Conservation (phyloP, 1,284 basidiomycete species). For the Trichosporon sp. region DNA sequence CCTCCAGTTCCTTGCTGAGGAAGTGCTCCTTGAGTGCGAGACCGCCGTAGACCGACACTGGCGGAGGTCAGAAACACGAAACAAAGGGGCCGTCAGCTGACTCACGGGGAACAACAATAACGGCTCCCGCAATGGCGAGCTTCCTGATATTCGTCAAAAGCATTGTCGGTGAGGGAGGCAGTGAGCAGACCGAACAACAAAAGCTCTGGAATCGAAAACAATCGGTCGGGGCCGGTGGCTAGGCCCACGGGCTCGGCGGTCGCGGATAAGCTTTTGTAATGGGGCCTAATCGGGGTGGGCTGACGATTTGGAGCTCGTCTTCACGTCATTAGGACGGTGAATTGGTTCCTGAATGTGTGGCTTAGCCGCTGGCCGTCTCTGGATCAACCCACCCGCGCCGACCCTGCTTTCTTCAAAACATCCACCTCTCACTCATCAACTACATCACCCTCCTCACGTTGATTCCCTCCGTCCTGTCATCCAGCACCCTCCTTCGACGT, state of each 20-base stretch:
- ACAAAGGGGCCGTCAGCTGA: neutral
- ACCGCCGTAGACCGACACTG: constrained; percentile 37
- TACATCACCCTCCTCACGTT: neutral
- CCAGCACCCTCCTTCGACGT: neutral
- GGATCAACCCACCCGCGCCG: neutral
- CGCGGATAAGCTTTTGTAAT: neutral
- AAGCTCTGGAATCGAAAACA: neutral
- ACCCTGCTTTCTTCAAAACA: constrained; percentile 4
- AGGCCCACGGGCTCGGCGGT: neutral
- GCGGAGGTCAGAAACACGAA: neutral
- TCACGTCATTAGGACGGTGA: neutral
- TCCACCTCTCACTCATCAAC: neutral
- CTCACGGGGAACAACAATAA: constrained; percentile 37
- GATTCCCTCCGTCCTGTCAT: neutral
- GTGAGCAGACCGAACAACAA: neutral
- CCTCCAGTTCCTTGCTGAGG: constrained; percentile 28
- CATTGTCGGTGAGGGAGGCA: constrained; percentile 16
- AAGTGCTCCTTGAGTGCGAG: constrained; percentile 32
- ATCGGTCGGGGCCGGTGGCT: neutral
- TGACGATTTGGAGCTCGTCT: neutral
- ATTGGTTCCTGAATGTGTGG: neutral
- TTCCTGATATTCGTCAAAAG: constrained; percentile 32
- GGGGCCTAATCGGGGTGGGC: neutral
- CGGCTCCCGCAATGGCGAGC: constrained; percentile 32
- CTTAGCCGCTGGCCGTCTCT: neutral